Evolutionary conservation across 2,329 filamentous ascomycete genomes (phyloP), one percentile per base, ranked within the genome.

Genomic region (Microdochium paspali): DNA sequence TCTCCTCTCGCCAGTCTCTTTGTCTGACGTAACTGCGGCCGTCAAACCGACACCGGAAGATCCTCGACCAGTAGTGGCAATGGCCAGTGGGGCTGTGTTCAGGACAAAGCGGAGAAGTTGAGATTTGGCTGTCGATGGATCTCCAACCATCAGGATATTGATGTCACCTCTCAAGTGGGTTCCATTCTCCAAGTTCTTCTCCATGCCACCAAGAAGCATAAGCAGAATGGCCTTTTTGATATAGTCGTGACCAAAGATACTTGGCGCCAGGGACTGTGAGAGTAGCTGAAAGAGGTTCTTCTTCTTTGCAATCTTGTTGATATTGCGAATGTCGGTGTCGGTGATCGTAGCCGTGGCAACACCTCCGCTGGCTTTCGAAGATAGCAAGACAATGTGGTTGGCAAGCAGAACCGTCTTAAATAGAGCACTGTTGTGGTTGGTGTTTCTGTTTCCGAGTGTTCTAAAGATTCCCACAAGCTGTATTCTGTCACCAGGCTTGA

Each of bases 131-230:
- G 93, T 98, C 1, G 93, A 98, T 3, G 93, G 93, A 65, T 98
- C 93, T 69, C 93, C 93, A 40, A 98, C 91, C 93, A 98, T 97
- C 45, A 98, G 76, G 55, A 98, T 95, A 65, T 98, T 98, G 70
- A 98, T 97, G 61, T 98, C 93, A 71, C 93, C 93, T 77, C 93
- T 85, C 63, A 98, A 70, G 78, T 98, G 93, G 1, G 93, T 97
- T 49, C 93, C 93, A 58, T 98, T 98, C 53, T 97, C 93, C 48
- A 98, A 69, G 60, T 98, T 98, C 76, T 98, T 98, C 73, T 98
- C 93, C 77, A 95, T 90, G 49, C 93, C 93, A 60, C 93, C 87
- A 13, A 98, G 73, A 24, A 98, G 77, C 87, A 97, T 94, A 44
- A 98, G 80, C 26, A 98, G 70, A 54, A 98, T 95, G 1, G 93